Evolutionary conservation across 2,329 filamentous ascomycete species (phyloP), one percentile per base, ranked within the genome.

Genomic region (Phyllosticta citriasiana): DNA sequence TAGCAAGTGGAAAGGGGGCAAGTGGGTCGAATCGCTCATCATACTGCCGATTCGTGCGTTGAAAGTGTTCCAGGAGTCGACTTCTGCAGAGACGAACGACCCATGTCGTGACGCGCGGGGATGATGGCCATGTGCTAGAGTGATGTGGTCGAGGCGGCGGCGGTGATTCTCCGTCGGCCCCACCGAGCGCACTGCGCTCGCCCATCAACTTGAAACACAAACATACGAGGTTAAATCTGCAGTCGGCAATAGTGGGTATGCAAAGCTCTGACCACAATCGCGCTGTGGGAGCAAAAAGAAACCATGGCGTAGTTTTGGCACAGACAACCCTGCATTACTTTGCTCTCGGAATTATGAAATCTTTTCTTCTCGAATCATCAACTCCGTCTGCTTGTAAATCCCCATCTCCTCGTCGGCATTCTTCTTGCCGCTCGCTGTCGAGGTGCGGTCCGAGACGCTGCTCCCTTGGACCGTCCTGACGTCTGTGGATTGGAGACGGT

Each of bases 351-450:
- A 9, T 14, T 40, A 40, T 40, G 14, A 14, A 16, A 40, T 40
- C 33, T 40, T 40, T 57, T 27, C 33, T 19, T 22, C 47, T 26
- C 24, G 24, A 50, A 54, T 30, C 47, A 14, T 47, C 27, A 54
- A 14, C 14, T 54, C 57, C n/a, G 57, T 47, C 57, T 54, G 51
- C 52, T 54, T 54, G 50, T 47, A 24, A 30, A 40, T 54, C 19
- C 57, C 57, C 57, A 59, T n/a, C 51, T 59, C 57, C 24, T 59
- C 57, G 33, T 54, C 51, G 14, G 4, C 33, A 14, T 40, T 40
- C 33, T 40, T 40, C 33, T 40, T 40, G 33, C 33, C 33, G 33
- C 33, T 40, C 33, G 33, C 33, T 40, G 33, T 40, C 9, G 33
- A 40, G 2, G 33, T 40, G 33, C 33, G 33, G 33, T 40, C 33